A percentile compares a stretch with the other conserved stretches of the same genome.
These are phyloP conservation scores for Fusarium duplospermum DNA, from an alignment of 2,329 filamentous ascomycete species.

Conservation along the genomic window DNA sequence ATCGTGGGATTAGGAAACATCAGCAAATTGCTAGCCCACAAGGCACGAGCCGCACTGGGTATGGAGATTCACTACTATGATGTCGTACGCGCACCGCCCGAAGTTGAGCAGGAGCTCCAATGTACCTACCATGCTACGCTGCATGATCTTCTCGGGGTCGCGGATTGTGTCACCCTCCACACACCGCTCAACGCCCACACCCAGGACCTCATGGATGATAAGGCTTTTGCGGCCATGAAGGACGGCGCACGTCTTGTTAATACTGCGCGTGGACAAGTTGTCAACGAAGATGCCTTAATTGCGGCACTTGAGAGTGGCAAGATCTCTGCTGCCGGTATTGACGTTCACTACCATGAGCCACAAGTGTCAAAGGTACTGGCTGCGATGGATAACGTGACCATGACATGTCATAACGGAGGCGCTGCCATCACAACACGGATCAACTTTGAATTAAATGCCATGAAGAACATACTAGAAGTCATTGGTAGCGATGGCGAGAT, in stretches of 20 bases:
- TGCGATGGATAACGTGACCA: constrained; percentile 53
- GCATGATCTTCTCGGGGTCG: constrained; percentile 40
- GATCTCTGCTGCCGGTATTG: constrained; percentile 60
- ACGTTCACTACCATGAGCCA: constrained; percentile 67
- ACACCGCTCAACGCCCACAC: constrained; percentile 42
- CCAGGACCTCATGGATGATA: constrained; percentile 22
- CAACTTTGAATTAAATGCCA: constrained; percentile 51
- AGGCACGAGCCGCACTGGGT: constrained; percentile 56
- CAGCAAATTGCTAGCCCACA: constrained; percentile 59
- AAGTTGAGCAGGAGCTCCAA: constrained; percentile 45
- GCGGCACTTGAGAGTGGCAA: constrained; percentile 59
- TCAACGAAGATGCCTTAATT: constrained; percentile 63
- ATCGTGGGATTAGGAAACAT: constrained; percentile 64
- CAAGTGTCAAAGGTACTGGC: constrained; percentile 54
- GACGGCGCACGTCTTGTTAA: constrained; percentile 61
- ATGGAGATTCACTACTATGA: constrained; percentile 68
- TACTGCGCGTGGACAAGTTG: constrained; percentile 62
- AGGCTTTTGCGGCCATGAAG: constrained; percentile 55
- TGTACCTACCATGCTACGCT: constrained; percentile 47
- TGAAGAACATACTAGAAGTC: constrained; percentile 37
- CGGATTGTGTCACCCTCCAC: constrained; percentile 51
- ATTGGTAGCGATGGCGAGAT: constrained; percentile 37
- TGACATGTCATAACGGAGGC: constrained; percentile 53
- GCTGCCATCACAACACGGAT: constrained; percentile 53
- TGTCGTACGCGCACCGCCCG: constrained; percentile 40